Percentiles rank a stretch among this genome's conserved stretches.
These are phyloP conservation scores for Grosmannia huntii DNA, from an alignment of 2,329 filamentous ascomycete species.

Conservation along the genomic window DNA sequence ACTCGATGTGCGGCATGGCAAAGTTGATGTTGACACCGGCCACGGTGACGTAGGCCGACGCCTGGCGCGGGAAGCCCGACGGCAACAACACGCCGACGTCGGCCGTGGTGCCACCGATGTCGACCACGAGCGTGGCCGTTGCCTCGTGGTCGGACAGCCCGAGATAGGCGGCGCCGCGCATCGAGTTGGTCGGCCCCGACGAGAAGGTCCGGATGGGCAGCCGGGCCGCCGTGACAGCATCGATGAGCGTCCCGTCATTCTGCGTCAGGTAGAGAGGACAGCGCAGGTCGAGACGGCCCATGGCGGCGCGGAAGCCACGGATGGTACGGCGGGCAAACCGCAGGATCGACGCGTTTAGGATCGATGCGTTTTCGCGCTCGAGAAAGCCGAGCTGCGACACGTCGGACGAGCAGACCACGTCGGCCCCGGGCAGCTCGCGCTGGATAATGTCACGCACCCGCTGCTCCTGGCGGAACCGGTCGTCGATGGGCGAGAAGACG, in stretches of 20 bases:
- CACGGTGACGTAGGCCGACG: conserved; percentile 30
- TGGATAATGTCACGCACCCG: conserved; percentile 33
- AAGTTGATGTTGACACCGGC: conserved; percentile 32
- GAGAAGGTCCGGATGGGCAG: conserved; percentile 34
- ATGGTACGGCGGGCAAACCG: conserved; percentile 33
- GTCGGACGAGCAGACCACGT: conserved; percentile 20
- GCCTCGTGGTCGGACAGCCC: neutral
- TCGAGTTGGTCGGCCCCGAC: conserved; percentile 21
- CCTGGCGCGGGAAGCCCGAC: conserved; percentile 33
- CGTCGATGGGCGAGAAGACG: conserved; percentile 46
- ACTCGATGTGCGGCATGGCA: conserved; percentile 23
- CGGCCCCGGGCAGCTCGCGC: conserved; percentile 24
- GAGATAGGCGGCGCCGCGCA: conserved; percentile 36
- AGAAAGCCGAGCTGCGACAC: conserved; percentile 25
- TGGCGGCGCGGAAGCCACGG: conserved; percentile 29
- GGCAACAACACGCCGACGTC: conserved; percentile 36
- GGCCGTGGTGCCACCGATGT: conserved; percentile 41
- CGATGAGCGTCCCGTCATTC: conserved; percentile 35
- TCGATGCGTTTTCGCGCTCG: conserved; percentile 39
- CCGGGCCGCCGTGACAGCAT: conserved; percentile 26
- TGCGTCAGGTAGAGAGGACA: conserved; percentile 33
- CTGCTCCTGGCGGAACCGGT: conserved; percentile 36
- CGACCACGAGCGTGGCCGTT: conserved; percentile 24
- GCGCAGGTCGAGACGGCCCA: conserved; percentile 25
- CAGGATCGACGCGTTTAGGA: conserved; percentile 38